Conservation (phyloP, 257 asterid genomes). For the Solanum megistacrolobum region DNA sequence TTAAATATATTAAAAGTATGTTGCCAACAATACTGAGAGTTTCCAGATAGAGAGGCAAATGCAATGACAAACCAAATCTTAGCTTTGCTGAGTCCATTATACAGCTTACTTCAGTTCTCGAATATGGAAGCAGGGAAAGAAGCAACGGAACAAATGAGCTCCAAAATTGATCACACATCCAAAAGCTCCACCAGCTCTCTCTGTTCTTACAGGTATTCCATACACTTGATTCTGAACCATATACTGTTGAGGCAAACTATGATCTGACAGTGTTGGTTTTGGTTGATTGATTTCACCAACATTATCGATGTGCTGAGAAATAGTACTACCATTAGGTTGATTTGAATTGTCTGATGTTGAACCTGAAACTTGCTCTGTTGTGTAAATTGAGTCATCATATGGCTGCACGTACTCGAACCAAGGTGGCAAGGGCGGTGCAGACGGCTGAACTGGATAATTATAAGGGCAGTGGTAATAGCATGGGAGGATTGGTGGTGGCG, state of each 20-base stretch:
- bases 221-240: slow-evolving; percentile 20
- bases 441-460: slow-evolving; percentile 36
- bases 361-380: slow-evolving; percentile 3
- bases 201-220: slow-evolving; percentile 13
- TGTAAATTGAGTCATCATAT: slow-evolving; percentile 10
- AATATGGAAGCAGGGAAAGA: slow-evolving; percentile 58
- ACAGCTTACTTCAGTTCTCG: slow-evolving; percentile 12
- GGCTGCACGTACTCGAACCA: slow-evolving; percentile 31
- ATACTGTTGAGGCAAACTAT: slow-evolving; percentile 18
- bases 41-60: neutral
- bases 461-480: slow-evolving; percentile 11
- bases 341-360: neutral
- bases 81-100: neutral
- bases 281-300: slow-evolving; percentile 5
- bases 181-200: slow-evolving; percentile 24
- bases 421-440: slow-evolving; percentile 69
- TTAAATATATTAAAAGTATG: neutral
- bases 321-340: neutral
- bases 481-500: slow-evolving; percentile 5
- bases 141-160: slow-evolving; percentile 29
- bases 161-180: slow-evolving; percentile 36
- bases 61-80: neutral
- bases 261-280: neutral
- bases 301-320: neutral
- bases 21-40: neutral